Conservation (phyloP, 352 stramenopile genomes). For the Phytophthora tubulina region DNA sequence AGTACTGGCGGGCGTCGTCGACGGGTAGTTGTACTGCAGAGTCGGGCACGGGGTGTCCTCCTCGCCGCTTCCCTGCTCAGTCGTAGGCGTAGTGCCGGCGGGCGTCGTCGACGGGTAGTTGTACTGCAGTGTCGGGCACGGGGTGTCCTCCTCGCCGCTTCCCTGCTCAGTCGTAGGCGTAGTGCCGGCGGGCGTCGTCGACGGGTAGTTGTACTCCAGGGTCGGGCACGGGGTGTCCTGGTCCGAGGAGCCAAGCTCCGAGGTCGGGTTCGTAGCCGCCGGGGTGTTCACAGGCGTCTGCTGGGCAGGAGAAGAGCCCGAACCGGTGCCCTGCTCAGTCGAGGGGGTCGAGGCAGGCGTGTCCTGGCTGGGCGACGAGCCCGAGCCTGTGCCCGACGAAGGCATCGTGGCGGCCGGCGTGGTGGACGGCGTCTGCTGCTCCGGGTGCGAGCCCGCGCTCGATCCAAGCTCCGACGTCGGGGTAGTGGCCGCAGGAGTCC, state of each 20-base stretch:
- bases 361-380: constrained; percentile 19
- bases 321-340: constrained; percentile 13
- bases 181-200: constrained; percentile 1
- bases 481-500: constrained; percentile 24
- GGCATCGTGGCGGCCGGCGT: constrained; percentile 3
- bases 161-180: constrained; percentile 13
- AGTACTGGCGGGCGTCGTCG: neutral
- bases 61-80: constrained; percentile 8
- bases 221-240: constrained; percentile 37
- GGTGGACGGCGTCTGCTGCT: constrained; percentile 5
- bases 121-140: constrained; percentile 37
- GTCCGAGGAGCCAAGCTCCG: constrained; percentile 17
- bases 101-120: constrained; percentile 31
- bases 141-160: constrained; percentile 6
- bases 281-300: constrained; percentile 17
- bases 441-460: neutral
- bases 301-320: constrained; percentile 11
- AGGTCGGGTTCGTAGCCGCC: constrained; percentile 16
- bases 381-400: neutral
- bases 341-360: constrained; percentile 8
- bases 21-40: constrained; percentile 44
- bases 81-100: neutral
- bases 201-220: constrained; percentile 43
- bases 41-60: constrained; percentile 25
- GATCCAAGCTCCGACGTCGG: constrained; percentile 5